A percentile compares a stretch with the other conserved stretches of the same genome.
Conservation (phyloP, 805 yeast species). For the Kuraishia hungarica region DNA sequence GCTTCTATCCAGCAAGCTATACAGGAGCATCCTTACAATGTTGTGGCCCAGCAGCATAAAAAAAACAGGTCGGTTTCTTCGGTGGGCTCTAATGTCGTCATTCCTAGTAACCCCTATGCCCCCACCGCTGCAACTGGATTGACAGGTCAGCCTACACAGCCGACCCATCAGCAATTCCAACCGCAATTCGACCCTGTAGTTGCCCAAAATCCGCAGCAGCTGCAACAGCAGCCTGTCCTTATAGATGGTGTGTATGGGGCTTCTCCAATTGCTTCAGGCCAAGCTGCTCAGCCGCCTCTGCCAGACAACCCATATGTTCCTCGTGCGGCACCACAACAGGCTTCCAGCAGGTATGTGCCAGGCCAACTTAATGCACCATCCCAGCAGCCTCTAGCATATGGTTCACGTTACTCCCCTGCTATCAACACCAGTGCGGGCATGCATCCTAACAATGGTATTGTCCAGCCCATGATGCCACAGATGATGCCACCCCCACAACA, state of each 20-base stretch:
- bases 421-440: not conserved
- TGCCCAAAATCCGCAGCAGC: not conserved
- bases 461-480: not conserved
- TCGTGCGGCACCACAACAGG: not conserved
- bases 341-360: not conserved
- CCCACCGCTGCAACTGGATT: not conserved
- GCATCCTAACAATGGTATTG: not conserved
- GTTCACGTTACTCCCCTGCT: not conserved
- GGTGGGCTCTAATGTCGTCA: not conserved
- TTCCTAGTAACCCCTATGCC: not conserved
- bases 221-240: not conserved
- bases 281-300: not conserved
- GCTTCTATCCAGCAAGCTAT: not conserved
- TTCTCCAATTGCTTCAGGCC: not conserved
- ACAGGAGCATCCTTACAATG: not conserved
- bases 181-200: not conserved
- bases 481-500: not conserved
- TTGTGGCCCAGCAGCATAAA: not conserved
- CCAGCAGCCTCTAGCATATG: not conserved
- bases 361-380: not conserved
- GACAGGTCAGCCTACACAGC: not conserved
- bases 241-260: not conserved
- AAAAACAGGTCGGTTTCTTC: not conserved
- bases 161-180: not conserved
- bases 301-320: not conserved